Conservation (phyloP, 768 basidiomycete species). For the Hortiboletus flavorubellus region DNA sequence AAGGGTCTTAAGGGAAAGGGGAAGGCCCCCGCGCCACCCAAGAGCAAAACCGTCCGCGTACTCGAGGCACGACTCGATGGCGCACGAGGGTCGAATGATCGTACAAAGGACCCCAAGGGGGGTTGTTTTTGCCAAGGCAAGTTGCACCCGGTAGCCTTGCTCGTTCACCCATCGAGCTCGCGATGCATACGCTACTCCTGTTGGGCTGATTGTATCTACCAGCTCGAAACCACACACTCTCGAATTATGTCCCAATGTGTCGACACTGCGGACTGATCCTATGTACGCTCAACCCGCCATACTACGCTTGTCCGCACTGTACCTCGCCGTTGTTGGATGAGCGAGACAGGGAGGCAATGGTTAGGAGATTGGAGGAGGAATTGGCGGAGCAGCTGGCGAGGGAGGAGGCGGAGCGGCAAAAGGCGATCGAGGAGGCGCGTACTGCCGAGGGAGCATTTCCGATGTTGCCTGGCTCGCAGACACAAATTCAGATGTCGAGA, state of each 20-base stretch:
- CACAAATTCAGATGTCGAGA: slow-evolving; percentile 6
- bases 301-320: slow-evolving; percentile 57
- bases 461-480: slow-evolving; percentile 33
- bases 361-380: slow-evolving; percentile 42
- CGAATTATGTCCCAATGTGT: slow-evolving; percentile 54
- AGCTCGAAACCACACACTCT: slow-evolving; percentile 62
- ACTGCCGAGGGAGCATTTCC: slow-evolving; percentile 62
- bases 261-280: slow-evolving; percentile 58
- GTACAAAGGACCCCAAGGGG: slow-evolving; percentile 51
- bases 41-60: slow-evolving; percentile 46
- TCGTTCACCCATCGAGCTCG: background rate
- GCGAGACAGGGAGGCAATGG: slow-evolving; percentile 34
- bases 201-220: background rate
- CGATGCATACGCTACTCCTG: background rate
- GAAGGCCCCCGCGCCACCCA: slow-evolving; percentile 38
- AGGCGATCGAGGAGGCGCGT: slow-evolving; percentile 45
- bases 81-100: slow-evolving; percentile 34
- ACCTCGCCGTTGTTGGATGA: slow-evolving; percentile 35
- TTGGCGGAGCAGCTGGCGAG: slow-evolving; percentile 40
- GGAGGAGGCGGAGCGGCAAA: slow-evolving; percentile 50
- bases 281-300: slow-evolving; percentile 54
- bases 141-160: background rate
- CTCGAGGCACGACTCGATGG: slow-evolving; percentile 48
- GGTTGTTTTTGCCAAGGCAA: slow-evolving; percentile 72
- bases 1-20: slow-evolving; percentile 34